Evolutionary conservation across 2,329 filamentous ascomycete genomes (phyloP).

Genomic region (Xylariaceae sp.): DNA sequence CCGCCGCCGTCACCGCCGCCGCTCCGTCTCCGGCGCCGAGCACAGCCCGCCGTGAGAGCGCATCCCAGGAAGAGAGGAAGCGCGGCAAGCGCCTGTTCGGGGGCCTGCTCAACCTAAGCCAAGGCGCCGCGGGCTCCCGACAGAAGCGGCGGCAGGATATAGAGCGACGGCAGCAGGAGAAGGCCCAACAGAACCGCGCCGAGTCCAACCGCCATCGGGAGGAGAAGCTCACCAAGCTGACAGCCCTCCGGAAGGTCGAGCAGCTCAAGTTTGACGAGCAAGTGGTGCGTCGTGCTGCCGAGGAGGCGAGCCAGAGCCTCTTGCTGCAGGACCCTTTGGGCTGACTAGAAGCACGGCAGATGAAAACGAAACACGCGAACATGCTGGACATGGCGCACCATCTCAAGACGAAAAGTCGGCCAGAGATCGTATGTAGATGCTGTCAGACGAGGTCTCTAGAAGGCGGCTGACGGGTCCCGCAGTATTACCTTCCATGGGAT

Average conservation of each 20-base stretch:
- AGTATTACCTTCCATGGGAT: constrained; percentile 87
- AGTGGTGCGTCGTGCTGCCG: constrained; percentile 49
- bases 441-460: neutral
- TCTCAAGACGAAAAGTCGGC: constrained; percentile 63
- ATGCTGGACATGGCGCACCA: constrained; percentile 65
- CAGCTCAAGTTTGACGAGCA: constrained; percentile 70
- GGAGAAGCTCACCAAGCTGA: constrained; percentile 57
- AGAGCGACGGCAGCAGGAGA: constrained; percentile 73
- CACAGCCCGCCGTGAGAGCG: constrained; percentile 31
- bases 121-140: constrained; percentile 54
- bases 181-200: constrained; percentile 62
- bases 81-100: constrained; percentile 83
- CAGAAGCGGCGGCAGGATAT: constrained; percentile 70
- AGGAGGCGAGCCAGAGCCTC: too few species aligned
- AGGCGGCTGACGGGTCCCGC: constrained; percentile 3
- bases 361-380: constrained; percentile 67
- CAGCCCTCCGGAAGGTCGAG: constrained; percentile 54
- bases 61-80: constrained; percentile 65
- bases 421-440: constrained; percentile 56
- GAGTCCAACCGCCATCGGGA: constrained; percentile 62
- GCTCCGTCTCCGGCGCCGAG: too few species aligned
- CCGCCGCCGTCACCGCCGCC: too few species aligned
- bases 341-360: constrained; percentile 39
- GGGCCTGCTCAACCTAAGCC: constrained; percentile 68
- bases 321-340: constrained; percentile 4